phyloP scores from a whole-genome alignment of 257 asterid species.

The Ocimum tenuiflorum region DNA sequence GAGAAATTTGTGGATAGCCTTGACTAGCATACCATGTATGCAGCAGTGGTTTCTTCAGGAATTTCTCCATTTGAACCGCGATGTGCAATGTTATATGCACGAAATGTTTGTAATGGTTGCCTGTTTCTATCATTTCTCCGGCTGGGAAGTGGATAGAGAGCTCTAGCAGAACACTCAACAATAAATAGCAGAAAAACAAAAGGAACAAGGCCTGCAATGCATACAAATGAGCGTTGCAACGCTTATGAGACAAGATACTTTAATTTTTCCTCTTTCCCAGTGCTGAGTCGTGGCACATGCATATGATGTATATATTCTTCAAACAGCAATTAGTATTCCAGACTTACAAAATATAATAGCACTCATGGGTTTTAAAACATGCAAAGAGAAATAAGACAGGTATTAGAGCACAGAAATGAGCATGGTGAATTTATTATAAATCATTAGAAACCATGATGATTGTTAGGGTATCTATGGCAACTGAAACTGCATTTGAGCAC shows the following conservation, averaged over 20 bases:
- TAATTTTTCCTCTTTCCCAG: neutral
- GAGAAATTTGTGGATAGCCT: neutral
- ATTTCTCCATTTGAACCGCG: conserved; percentile 97
- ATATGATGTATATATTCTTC: neutral
- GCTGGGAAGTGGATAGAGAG: conserved; percentile 86
- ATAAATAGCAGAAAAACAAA: conserved; percentile 53
- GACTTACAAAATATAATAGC: neutral
- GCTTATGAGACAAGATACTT: neutral
- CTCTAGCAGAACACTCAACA: conserved; percentile 67
- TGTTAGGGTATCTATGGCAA: neutral
- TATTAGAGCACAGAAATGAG: neutral
- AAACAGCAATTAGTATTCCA: neutral
- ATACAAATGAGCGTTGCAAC: neutral
- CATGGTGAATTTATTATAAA: neutral
- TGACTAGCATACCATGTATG: conserved; percentile 56
- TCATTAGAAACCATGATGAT: too few relatives aligned
- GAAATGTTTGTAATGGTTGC: conserved; percentile 75
- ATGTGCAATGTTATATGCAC: conserved; percentile 88
- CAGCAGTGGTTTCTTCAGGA: conserved; percentile 89
- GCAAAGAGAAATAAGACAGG: neutral
- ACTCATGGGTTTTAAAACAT: neutral
- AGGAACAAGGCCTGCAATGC: conserved; percentile 52
- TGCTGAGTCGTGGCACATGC: neutral
- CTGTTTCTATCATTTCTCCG: conserved; percentile 71
- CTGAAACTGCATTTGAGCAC: neutral